phyloP scores from a whole-genome alignment of 23 red algal species.

The Agarophyton chilense region DNA sequence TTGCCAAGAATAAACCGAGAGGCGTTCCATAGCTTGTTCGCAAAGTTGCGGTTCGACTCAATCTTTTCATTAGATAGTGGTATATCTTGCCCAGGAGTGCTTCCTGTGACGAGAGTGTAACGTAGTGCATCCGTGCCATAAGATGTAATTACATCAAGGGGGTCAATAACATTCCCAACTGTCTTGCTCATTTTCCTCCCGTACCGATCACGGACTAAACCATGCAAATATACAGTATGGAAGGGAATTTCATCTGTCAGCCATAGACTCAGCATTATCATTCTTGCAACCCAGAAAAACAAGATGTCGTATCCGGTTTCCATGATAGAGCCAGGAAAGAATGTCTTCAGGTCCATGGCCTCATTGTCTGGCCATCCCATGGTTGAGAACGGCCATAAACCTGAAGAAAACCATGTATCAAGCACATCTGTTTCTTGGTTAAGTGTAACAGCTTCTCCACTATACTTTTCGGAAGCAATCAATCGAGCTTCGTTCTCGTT shows the following conservation, averaged over 20 bases:
- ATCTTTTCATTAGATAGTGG: constrained; percentile 88
- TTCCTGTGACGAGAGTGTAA: constrained; percentile 92
- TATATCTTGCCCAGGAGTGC: constrained; percentile 92
- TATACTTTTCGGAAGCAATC: constrained; percentile 60
- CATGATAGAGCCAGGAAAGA: constrained; percentile 90
- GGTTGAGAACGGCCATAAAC: constrained; percentile 97
- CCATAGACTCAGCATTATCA: constrained; percentile 97
- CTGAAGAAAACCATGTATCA: constrained; percentile 99
- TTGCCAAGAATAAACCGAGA: constrained; percentile 86
- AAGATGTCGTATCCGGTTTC: constrained; percentile 99
- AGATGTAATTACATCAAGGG: constrained; percentile 83
- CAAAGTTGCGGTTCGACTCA: constrained; percentile 95
- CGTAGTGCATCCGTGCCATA: constrained; percentile 98
- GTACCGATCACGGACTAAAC: constrained; percentile 90
- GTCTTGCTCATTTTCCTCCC: constrained; percentile 99
- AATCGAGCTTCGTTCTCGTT: constrained; percentile 73
- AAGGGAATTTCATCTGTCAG: constrained; percentile 88
- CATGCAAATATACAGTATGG: constrained; percentile 91
- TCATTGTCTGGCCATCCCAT: constrained; percentile 96
- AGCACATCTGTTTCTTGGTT: constrained; percentile 92
- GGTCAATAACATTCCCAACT: constrained; percentile 95
- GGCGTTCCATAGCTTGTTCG: constrained; percentile 99
- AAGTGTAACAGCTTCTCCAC: constrained; percentile 53
- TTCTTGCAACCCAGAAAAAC: constrained; percentile 99
- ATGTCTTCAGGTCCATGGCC: constrained; percentile 67